Evolutionary conservation across 78 protist species (phyloP).

Genomic region (Dictyostelium capitatum): DNA sequence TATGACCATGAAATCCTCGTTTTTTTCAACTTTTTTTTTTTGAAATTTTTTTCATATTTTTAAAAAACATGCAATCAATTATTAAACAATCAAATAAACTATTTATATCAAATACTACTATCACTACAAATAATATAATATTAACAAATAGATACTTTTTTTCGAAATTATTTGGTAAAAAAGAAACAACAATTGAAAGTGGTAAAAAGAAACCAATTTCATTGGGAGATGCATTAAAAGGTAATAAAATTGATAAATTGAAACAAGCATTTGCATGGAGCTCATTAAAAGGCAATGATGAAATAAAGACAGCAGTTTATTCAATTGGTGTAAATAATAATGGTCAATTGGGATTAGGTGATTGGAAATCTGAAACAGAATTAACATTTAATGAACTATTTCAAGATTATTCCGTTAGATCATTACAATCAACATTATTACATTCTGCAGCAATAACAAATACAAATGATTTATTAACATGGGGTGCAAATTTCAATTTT

Average conservation of each 20-base stretch:
- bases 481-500: conserved; percentile 65
- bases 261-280: background rate
- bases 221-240: background rate
- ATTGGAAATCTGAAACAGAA: conserved; percentile 29
- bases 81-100: background rate
- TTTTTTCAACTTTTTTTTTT: background rate
- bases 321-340: conserved; percentile 59
- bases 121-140: background rate
- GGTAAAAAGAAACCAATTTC: conserved; percentile 1
- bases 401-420: conserved; percentile 15
- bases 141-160: background rate
- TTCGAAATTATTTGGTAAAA: conserved; percentile 1
- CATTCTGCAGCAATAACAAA: conserved; percentile 50
- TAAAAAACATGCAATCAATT: background rate
- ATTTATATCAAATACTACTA: no score
- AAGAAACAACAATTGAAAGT: background rate
- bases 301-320: conserved; percentile 56
- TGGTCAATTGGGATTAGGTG: conserved; percentile 69
- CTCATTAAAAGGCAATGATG: background rate
- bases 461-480: conserved; percentile 45
- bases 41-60: background rate
- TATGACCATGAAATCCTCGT: background rate
- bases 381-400: conserved; percentile 42
- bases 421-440: conserved; percentile 35
- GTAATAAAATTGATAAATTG: background rate